Base-by-base conservation (phyloP, 805 yeast genomes). In the Wickerhamiella kurtzmanii region DNA sequence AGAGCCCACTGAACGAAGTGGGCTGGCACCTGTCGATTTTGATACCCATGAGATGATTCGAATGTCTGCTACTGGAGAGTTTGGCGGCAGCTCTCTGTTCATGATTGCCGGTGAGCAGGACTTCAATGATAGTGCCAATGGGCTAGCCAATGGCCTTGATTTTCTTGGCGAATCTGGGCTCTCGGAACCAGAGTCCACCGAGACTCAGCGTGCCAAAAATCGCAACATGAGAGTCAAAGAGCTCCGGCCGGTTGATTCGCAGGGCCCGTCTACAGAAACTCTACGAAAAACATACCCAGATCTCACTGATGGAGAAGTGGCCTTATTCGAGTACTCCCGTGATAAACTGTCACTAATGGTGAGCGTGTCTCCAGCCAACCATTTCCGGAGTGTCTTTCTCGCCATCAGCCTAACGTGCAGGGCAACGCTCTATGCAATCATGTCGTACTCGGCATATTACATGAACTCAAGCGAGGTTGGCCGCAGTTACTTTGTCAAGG, bases 371-470 rank as follows among this genome's bases (percentile, higher is more conserved):
- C 75, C 79, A 0, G 64, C 66, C 18, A 77, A 77, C 58, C 74
- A 71, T 56, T 79, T 74, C 51, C 56, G 69, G 15, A 71, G 71
- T 35, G 71, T 73, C 39, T 73, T 76, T 50, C 56, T 79, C 4
- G 73, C 73, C 11, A 65, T 77, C 64, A 81, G 83, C 0, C 60
- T 66, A 40, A 60, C 59, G 19, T 74, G 75, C 49, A 66, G 66
- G 32, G 69, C 78, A 1, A 70, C 77, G 3, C 57, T 78, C 22
- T 68, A 71, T 50, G 70, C 73, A 0, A 59, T 79, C 4, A 67
- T 78, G 28, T 79, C 81, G 0, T 79, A 83, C 83, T 79, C 67
- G 1, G 62, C 63, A 3, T 61, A 60, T 52, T 62, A 66, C 51
- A 54, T 53, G 22, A 56, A 57, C 16, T 60, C 61, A 40, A 60